phyloP scores from a whole-genome alignment of 2,329 filamentous ascomycete genomes.

The Nigrospora oryzae region DNA sequence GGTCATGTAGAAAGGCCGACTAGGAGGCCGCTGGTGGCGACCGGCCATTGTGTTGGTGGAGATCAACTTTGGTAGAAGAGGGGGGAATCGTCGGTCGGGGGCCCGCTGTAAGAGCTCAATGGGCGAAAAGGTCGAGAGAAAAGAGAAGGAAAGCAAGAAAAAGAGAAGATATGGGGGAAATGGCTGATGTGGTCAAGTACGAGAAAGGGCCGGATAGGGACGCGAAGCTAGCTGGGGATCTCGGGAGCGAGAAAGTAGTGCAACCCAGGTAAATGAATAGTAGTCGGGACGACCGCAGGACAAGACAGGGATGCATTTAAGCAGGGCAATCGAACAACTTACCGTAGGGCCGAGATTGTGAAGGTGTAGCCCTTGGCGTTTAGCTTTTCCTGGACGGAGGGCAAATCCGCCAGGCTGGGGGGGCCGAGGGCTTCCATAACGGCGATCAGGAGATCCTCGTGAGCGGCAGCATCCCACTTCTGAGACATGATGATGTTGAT shows the following conservation, averaged over 20 bases:
- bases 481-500: constrained; percentile 4
- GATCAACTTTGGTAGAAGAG: no score
- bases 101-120: no score
- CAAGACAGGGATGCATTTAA: not conserved
- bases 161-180: not conserved
- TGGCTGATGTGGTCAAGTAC: not conserved
- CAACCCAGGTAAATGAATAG: not conserved
- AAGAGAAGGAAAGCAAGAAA: not conserved
- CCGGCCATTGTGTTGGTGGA: no score
- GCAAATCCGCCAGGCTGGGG: constrained; percentile 20
- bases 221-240: not conserved
- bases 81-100: no score
- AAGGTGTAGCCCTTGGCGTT: constrained; percentile 17
- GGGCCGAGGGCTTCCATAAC: constrained; percentile 28
- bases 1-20: no score
- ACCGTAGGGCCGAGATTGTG: constrained; percentile 15
- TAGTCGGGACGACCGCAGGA: no score
- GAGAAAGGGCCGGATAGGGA: not conserved
- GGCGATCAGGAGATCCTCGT: constrained; percentile 34
- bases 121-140: no score
- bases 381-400: constrained; percentile 13
- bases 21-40: no score
- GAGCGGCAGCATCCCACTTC: constrained; percentile 31
- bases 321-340: constrained; percentile 1
- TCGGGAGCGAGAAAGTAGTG: not conserved